Conservation (phyloP, 2,329 filamentous ascomycete genomes). For the Trichoderma koningii region DNA sequence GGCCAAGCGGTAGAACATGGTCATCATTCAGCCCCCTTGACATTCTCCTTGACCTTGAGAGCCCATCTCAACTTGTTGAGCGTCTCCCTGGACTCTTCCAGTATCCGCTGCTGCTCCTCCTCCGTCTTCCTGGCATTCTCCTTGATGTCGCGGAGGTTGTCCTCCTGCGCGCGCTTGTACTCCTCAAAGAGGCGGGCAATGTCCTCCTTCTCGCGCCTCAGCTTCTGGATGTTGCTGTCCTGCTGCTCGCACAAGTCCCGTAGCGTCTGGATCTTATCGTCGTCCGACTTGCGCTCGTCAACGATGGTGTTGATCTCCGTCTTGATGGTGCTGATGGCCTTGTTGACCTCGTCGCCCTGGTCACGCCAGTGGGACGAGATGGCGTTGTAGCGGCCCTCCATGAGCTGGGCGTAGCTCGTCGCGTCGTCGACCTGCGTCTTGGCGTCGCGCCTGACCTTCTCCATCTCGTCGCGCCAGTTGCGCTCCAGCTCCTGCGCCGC, state of each 20-base stretch:
- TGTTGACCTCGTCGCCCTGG: constrained; percentile 63
- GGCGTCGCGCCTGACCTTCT: constrained; percentile 60
- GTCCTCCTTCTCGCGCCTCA: constrained; percentile 62
- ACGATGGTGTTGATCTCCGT: constrained; percentile 57
- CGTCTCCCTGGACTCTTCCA: constrained; percentile 61
- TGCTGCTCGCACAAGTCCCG: constrained; percentile 73
- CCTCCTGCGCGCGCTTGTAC: constrained; percentile 66
- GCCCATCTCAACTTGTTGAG: constrained; percentile 73
- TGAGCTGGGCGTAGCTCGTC: constrained; percentile 63
- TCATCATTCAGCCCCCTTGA: constrained; percentile 55
- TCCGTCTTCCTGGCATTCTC: constrained; percentile 59
- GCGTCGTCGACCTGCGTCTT: constrained; percentile 67
- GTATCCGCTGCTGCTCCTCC: constrained; percentile 59
- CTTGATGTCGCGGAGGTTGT: constrained; percentile 62
- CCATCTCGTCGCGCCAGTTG: constrained; percentile 64
- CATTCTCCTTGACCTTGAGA: constrained; percentile 65
- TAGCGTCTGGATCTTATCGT: constrained; percentile 64
- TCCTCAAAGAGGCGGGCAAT: constrained; percentile 62
- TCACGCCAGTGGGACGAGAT: constrained; percentile 68
- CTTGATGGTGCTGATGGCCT: constrained; percentile 52
- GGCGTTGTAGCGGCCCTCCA: constrained; percentile 70
- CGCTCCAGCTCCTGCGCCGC: constrained; percentile 62
- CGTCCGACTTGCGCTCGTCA: constrained; percentile 59
- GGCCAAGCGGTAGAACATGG: not conserved
- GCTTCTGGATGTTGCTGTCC: constrained; percentile 64